Evolutionary conservation across 148 eudicot genomes (phyloP).

Genomic region (Vaccinium vitisidaea): DNA sequence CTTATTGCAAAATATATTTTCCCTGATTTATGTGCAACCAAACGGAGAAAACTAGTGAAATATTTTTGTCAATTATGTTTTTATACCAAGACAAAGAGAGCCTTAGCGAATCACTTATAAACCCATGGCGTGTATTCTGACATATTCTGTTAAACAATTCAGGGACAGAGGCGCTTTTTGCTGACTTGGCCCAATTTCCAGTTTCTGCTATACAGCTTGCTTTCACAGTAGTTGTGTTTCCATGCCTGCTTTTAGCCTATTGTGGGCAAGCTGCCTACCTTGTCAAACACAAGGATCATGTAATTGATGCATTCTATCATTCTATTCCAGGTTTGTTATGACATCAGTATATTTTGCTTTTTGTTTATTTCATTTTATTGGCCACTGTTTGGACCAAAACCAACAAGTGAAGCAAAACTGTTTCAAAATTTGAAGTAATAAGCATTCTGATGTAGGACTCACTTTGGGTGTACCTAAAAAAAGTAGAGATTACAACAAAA

Average conservation of each 20-base stretch:
- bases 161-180: constrained; percentile 98
- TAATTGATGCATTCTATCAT: constrained; percentile 78
- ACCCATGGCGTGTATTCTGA: constrained; percentile 14
- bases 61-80: neutral
- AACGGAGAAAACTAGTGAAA: neutral
- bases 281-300: constrained; percentile 67
- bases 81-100: neutral
- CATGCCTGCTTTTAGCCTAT: constrained; percentile 94
- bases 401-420: constrained; percentile 4
- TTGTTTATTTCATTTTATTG: neutral
- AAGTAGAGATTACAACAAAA: neutral
- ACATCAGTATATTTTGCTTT: neutral
- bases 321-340: constrained; percentile 82
- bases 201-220: constrained; percentile 90
- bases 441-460: neutral
- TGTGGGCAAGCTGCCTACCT: constrained; percentile 97
- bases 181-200: constrained; percentile 93
- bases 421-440: neutral
- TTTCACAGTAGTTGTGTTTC: constrained; percentile 82
- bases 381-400: neutral
- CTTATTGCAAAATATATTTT: neutral
- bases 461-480: neutral
- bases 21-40: neutral
- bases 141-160: constrained; percentile 21
- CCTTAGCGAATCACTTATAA: neutral